These are phyloP conservation scores for Neonectria hederae DNA, from an alignment of 2,329 filamentous ascomycete species.

Conservation along the genomic window DNA sequence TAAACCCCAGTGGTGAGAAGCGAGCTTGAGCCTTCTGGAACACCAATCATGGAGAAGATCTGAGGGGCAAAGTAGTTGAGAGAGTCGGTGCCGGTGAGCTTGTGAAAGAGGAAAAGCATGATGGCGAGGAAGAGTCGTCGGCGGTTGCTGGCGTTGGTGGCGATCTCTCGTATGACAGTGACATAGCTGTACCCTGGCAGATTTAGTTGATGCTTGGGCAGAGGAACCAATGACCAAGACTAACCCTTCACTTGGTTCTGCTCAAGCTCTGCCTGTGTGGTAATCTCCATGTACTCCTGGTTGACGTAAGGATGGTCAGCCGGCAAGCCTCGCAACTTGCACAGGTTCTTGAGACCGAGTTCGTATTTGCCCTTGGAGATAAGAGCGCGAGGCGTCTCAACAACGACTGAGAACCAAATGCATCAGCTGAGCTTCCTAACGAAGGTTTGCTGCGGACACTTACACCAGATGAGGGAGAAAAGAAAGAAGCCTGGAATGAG, in stretches of 20 bases:
- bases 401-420: not conserved
- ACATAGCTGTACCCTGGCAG: conserved; percentile 17
- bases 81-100: conserved; percentile 30
- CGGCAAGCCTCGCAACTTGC: conserved; percentile 50
- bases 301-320: conserved; percentile 50
- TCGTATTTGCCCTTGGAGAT: conserved; percentile 49
- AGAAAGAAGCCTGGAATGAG: conserved; percentile 32
- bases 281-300: conserved; percentile 46
- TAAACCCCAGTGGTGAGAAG: conserved; percentile 41
- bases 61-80: conserved; percentile 36
- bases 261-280: conserved; percentile 35
- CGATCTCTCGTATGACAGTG: conserved; percentile 32
- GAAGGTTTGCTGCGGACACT: not conserved
- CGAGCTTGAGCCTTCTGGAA: conserved; percentile 27
- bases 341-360: conserved; percentile 48
- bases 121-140: conserved; percentile 41
- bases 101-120: conserved; percentile 33
- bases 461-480: conserved; percentile 18
- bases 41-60: conserved; percentile 35
- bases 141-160: conserved; percentile 33
- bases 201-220: conserved; percentile 15
- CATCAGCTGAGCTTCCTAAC: not conserved
- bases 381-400: conserved; percentile 38
- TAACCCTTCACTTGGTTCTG: conserved; percentile 16
- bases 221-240: not conserved